These are phyloP conservation scores for Mycena galopus DNA, from an alignment of 768 basidiomycete genomes.

Conservation along the genomic window DNA sequence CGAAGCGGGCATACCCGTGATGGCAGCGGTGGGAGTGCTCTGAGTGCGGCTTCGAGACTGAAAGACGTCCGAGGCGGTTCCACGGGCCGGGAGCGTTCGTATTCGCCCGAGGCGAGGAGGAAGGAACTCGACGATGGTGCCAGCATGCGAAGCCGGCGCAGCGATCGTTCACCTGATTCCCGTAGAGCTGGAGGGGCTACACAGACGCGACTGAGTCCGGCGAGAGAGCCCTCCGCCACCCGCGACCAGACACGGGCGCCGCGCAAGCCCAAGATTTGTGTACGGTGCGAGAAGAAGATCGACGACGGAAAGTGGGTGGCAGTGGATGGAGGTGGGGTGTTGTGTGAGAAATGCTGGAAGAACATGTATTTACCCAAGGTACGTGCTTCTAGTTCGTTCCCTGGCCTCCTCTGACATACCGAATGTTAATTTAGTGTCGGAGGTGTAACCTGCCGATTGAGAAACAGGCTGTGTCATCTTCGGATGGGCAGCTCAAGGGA, in stretches of 20 bases:
- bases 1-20: conserved; percentile 42
- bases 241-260: conserved; percentile 47
- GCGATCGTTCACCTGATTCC: conserved; percentile 53
- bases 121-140: conserved; percentile 28
- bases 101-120: conserved; percentile 13
- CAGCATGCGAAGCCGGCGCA: conserved; percentile 28
- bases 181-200: conserved; percentile 64
- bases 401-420: not conserved
- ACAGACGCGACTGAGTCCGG: conserved; percentile 66
- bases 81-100: conserved; percentile 39
- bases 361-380: conserved; percentile 96
- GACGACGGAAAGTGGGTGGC: conserved; percentile 88
- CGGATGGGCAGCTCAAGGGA: conserved; percentile 94
- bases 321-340: conserved; percentile 78
- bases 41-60: conserved; percentile 47
- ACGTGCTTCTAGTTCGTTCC: conserved; percentile 37
- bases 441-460: conserved; percentile 91
- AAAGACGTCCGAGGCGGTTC: conserved; percentile 12
- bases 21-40: conserved; percentile 45
- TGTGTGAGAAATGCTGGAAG: conserved; percentile 96
- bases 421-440: conserved; percentile 76
- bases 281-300: conserved; percentile 76
- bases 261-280: conserved; percentile 64
- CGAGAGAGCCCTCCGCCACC: conserved; percentile 40
- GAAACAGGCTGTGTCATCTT: conserved; percentile 89